A percentile compares a stretch with the other conserved stretches of the same genome.
These are phyloP conservation scores for Hylodesmum podocarpum DNA, from an alignment of 306 rosid genomes.

Conservation along the genomic window DNA sequence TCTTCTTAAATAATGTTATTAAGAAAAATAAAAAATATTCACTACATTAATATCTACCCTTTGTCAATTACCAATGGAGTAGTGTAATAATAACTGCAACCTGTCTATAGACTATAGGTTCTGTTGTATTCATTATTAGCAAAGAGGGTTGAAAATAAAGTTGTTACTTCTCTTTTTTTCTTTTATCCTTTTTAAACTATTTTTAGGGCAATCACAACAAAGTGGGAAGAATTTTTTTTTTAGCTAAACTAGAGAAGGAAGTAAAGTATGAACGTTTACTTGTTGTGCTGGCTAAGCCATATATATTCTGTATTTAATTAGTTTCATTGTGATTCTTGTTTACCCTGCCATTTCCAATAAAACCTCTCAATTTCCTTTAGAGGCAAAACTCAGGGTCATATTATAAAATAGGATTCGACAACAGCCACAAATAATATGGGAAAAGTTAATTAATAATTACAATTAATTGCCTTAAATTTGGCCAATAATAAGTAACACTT, in stretches of 20 bases:
- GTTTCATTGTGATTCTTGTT: neutral
- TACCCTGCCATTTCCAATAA: neutral
- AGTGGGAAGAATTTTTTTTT: conserved; percentile 5
- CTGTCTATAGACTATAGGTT: neutral
- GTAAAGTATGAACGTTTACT: conserved; percentile 1
- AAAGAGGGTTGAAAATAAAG: neutral
- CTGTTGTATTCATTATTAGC: neutral
- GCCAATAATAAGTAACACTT: neutral
- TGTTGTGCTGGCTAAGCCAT: neutral
- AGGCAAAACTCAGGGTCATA: neutral
- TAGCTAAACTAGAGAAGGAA: neutral
- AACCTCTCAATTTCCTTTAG: neutral
- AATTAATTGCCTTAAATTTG: neutral
- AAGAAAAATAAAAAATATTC: too few species aligned
- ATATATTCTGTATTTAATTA: conserved; percentile 23
- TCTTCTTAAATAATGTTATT: too few species aligned
- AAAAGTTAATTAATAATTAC: neutral
- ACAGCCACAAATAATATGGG: neutral
- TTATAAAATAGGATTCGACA: neutral
- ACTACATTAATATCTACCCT: too few species aligned
- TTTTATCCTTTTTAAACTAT: neutral
- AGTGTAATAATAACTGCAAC: neutral
- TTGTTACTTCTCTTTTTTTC: neutral
- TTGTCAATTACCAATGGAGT: neutral
- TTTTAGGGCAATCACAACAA: conserved; percentile 15